These are phyloP conservation scores for Craterostigma plantagineum DNA, from an alignment of 257 asterid species.

Conservation along the genomic window DNA sequence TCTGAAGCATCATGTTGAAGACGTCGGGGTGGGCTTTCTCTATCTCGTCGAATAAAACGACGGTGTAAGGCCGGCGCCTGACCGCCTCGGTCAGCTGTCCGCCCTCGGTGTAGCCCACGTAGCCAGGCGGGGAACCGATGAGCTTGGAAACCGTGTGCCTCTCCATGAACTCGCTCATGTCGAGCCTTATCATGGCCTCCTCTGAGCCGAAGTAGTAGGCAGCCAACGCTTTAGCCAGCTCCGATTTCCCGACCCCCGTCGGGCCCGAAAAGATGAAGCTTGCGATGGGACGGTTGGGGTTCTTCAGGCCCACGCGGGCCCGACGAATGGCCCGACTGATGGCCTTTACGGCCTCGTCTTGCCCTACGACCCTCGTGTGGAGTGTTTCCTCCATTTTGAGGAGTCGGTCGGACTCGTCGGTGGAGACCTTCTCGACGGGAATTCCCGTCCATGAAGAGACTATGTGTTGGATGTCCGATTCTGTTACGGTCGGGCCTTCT, in stretches of 20 bases:
- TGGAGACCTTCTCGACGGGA: conserved; percentile 84
- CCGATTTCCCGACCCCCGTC: conserved; percentile 82
- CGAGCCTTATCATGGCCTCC: conserved; percentile 69
- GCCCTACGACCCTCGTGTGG: conserved; percentile 57
- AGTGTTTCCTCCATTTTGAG: conserved; percentile 94
- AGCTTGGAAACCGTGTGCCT: conserved; percentile 72
- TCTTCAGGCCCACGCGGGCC: conserved; percentile 75
- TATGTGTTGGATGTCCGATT: conserved; percentile 84
- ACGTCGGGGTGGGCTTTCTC: conserved; percentile 81
- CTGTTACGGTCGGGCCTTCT: conserved; percentile 70
- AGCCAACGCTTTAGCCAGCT: conserved; percentile 62
- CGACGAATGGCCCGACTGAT: conserved; percentile 71
- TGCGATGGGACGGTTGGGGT: conserved; percentile 75
- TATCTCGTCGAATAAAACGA: conserved; percentile 64
- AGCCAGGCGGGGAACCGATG: conserved; percentile 83
- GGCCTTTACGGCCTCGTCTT: conserved; percentile 69
- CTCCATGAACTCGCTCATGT: conserved; percentile 93
- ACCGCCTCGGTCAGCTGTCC: conserved; percentile 80
- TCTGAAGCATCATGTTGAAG: conserved; percentile 72
- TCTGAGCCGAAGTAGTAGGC: conserved; percentile 70
- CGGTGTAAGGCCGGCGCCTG: conserved; percentile 51
- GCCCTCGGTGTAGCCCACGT: conserved; percentile 64
- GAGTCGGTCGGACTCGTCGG: conserved; percentile 86
- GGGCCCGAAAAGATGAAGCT: conserved; percentile 85
- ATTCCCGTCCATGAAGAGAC: conserved; percentile 95